Percentiles rank a stretch among this genome's conserved stretches.
Conservation (phyloP, 2,329 filamentous ascomycete genomes). For the Xylariaceae sp. region DNA sequence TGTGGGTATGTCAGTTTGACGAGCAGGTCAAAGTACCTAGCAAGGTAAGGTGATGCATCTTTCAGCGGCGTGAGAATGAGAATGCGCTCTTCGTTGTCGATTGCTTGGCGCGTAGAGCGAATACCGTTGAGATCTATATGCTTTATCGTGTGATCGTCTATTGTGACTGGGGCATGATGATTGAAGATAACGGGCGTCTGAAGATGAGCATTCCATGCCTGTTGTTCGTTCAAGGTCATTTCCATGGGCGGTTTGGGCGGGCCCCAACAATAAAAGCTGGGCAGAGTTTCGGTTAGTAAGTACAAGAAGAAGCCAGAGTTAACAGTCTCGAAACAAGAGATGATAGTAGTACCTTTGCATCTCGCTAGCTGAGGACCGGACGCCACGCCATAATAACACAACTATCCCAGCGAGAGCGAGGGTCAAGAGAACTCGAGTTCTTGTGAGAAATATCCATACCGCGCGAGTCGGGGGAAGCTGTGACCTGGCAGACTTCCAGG, state of each 20-base stretch:
- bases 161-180: conserved; percentile 79
- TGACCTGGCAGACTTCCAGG: conserved; percentile 85
- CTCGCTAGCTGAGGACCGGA: conserved; percentile 74
- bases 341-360: conserved; percentile 71
- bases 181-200: conserved; percentile 96
- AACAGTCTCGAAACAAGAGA: conserved; percentile 3
- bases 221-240: conserved; percentile 88
- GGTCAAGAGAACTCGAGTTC: conserved; percentile 72
- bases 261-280: conserved; percentile 94
- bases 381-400: conserved; percentile 81
- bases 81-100: conserved; percentile 77
- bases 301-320: background rate
- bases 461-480: conserved; percentile 73
- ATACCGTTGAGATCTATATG: conserved; percentile 82
- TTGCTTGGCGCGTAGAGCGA: conserved; percentile 72
- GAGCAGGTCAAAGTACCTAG: conserved; percentile 90
- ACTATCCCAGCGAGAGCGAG: conserved; percentile 66
- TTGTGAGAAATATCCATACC: conserved; percentile 65
- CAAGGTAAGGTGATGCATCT: conserved; percentile 76
- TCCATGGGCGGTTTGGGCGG: conserved; percentile 93
- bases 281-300: conserved; percentile 25
- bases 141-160: conserved; percentile 76
- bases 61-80: conserved; percentile 90
- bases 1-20: conserved; percentile 90
- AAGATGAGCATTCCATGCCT: conserved; percentile 81